A percentile compares a stretch with the other conserved stretches of the same genome.
Conservation (phyloP, 768 basidiomycete genomes). For the Pulveroboletus sp. region DNA sequence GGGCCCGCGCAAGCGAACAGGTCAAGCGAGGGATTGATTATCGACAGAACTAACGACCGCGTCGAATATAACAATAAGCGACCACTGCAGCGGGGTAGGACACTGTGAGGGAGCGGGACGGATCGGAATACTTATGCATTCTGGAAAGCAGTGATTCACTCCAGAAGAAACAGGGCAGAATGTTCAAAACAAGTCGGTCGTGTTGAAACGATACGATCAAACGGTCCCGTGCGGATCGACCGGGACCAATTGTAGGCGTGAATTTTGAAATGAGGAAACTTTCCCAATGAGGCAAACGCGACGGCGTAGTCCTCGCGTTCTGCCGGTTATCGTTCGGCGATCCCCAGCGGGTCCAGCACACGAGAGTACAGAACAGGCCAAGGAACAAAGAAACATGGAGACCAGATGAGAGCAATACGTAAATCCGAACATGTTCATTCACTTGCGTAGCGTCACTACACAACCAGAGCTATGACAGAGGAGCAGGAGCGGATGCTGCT, state of each 20-base stretch:
- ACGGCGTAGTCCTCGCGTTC: too few relatives aligned
- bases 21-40: neutral
- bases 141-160: neutral
- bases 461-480: too few relatives aligned
- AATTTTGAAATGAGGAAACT: neutral
- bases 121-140: conserved; percentile 10
- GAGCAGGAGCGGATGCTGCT: too few relatives aligned
- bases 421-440: too few relatives aligned
- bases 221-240: conserved; percentile 1
- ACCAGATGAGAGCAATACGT: too few relatives aligned
- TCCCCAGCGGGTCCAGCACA: too few relatives aligned
- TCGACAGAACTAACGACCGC: neutral
- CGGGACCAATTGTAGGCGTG: neutral
- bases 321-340: too few relatives aligned
- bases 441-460: too few relatives aligned
- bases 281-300: neutral
- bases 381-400: too few relatives aligned
- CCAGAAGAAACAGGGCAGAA: neutral
- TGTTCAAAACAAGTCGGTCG: conserved; percentile 3
- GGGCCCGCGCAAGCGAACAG: neutral
- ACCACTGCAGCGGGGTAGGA: neutral
- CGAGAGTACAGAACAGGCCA: too few relatives aligned
- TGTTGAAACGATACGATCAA: conserved; percentile 9
- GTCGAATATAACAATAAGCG: neutral
- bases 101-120: conserved; percentile 4